These are phyloP conservation scores for Fusarium sp. DNA, from an alignment of 2,329 filamentous ascomycete species.

Conservation along the genomic window DNA sequence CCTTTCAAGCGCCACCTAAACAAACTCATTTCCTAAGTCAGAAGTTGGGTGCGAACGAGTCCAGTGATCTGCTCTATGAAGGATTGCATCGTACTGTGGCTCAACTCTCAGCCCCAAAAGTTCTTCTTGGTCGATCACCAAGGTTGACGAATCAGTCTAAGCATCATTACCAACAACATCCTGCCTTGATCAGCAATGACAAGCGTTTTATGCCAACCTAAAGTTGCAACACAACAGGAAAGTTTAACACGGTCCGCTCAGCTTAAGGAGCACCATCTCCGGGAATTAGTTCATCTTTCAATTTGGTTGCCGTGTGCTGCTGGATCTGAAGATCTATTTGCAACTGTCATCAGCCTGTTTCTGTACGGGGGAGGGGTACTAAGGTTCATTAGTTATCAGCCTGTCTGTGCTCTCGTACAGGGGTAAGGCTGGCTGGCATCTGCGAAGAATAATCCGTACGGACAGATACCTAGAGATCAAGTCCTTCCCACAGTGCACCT, in stretches of 20 bases:
- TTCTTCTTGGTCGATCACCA: background rate
- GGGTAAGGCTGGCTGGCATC: conserved; percentile 7
- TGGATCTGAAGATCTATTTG: conserved; percentile 41
- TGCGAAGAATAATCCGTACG: background rate
- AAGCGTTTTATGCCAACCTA: conserved; percentile 8
- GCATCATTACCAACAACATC: conserved; percentile 9
- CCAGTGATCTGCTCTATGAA: background rate
- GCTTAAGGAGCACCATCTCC: conserved; percentile 35
- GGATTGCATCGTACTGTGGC: background rate
- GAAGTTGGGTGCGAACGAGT: background rate
- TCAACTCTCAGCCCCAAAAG: background rate
- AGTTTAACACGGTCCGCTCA: conserved; percentile 6
- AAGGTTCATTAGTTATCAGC: conserved; percentile 20
- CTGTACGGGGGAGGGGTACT: conserved; percentile 29
- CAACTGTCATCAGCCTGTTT: conserved; percentile 13
- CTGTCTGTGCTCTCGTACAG: conserved; percentile 12
- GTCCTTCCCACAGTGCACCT: conserved; percentile 37
- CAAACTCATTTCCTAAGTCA: background rate
- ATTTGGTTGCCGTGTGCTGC: conserved; percentile 31
- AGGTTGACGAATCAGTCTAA: conserved; percentile 1
- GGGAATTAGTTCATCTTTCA: conserved; percentile 21
- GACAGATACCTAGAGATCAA: conserved; percentile 13
- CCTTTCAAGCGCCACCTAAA: background rate
- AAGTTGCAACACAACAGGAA: conserved; percentile 6
- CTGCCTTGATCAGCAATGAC: background rate